Evolutionary conservation across 305 asterid genomes (phyloP), one percentile per base, ranked within the genome.

Genomic region (Fraxinus albicans): DNA sequence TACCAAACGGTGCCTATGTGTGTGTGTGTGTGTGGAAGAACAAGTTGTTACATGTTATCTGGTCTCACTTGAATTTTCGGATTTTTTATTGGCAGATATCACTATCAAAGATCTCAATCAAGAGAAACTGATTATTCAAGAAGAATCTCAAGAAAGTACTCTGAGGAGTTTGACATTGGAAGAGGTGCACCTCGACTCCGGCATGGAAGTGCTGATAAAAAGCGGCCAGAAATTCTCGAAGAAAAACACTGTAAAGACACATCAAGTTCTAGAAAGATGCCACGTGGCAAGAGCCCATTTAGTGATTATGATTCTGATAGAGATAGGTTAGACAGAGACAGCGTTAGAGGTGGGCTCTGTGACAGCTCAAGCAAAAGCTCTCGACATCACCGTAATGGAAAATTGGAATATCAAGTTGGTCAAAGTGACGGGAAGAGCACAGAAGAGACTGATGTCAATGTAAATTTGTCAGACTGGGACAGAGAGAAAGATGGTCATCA

Each of bases 101-200:
- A 58, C 85, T 86, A 82, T 36, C 55, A 55, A 67, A 90, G 94
- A 86, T 89, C 91, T 27, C 84, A 69, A 78, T 91, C 97, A 15
- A 92, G 88, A 80, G 94, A 89, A 47, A 83, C 38, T 36, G 86
- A 86, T 76, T 74, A 69, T 79, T 83, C 90, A 63, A 83, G 84
- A 79, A 87, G 89, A 78, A 81, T 83, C 72, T 90, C 94, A 81
- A 94, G 94, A 82, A 85, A 82, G 53, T 81, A 88, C 75, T 65
- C 86, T 2, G 86, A 88, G 67, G 92, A 87, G 73, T 77, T 85
- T 77, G 80, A 88, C 82, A 33, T 21, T 85, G 87, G 81, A 80
- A 88, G 87, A 13, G 83, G 86, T 79, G 82, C 81, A 58, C 77
- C 84, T 81, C 67, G 79, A 80, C 74, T 83, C 55, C 88, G 81